Evolutionary conservation across 768 basidiomycete species (phyloP), one percentile per base, ranked within the genome.

Genomic region (Leccinum broughii): DNA sequence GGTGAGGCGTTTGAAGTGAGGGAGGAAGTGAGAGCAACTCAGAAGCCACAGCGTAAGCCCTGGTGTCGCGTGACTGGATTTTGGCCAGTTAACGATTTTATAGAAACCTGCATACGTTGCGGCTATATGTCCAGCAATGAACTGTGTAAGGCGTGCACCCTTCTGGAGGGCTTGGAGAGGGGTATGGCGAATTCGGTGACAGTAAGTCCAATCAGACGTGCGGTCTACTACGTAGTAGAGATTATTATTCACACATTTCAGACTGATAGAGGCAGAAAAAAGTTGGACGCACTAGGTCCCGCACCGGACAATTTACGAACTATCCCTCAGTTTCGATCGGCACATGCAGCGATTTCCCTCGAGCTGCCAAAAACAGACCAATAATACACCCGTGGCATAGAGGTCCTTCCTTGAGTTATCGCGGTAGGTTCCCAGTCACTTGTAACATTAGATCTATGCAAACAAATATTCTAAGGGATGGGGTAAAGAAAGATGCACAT

Each of bases 81-180:
- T 32, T 59, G 34, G 4, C 3, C 3, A 39, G 4, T 44, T 61
- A 4, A 54, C 22, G 35, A 15, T 61, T 50, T 24, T 44, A 8
- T 70, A 98, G 95, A 93, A 77, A 93, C 86, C 15, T 99, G 97
- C 71, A 81, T 86, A 67, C 82, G 93, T 51, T 99, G 97, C 66
- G 95, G 95, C 3, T 95, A 95, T 72, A 95, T 98, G 81, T 91
- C 95, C 3, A 95, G 93, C 62, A 97, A 98, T 65, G 87, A 90
- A n/a, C 76, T 99, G n/a, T 95, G 94, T 71, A 95, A 95, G 72
- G 95, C 95, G 1, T 97, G 95, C 63, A 91, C 89, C 0, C 77
- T 98, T 5, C 78, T 98, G 0, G 93, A 98, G 74, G 93, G 95
- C 8, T 79, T 98, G 15, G 94, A 97, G 72, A 82, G 91, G 44